These are phyloP conservation scores for Paraconiothyrium brasiliense DNA, from an alignment of 2,329 filamentous ascomycete genomes.

Conservation along the genomic window DNA sequence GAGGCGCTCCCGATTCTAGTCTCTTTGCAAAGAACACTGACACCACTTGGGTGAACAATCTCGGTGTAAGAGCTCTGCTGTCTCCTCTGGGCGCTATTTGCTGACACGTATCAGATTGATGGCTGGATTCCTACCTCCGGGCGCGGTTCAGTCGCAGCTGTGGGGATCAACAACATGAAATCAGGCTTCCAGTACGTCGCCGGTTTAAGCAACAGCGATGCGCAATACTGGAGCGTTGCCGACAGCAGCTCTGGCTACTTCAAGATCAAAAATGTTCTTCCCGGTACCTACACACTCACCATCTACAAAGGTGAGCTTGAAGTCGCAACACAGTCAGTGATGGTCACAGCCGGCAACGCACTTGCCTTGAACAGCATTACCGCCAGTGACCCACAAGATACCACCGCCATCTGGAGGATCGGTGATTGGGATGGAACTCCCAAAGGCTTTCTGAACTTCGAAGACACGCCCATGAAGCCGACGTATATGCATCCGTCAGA, in stretches of 20 bases:
- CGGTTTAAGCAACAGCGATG: constrained; percentile 45
- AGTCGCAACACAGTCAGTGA: constrained; percentile 44
- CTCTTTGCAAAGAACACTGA: constrained; percentile 35
- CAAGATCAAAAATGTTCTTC: constrained; percentile 69
- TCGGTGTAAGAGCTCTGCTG: constrained; percentile 14
- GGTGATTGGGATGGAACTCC: constrained; percentile 69
- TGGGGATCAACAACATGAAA: constrained; percentile 51
- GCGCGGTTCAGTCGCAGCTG: constrained; percentile 30
- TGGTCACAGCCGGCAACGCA: constrained; percentile 59
- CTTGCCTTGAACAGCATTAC: constrained; percentile 61
- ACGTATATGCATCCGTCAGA: constrained; percentile 55
- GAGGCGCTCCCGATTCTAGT: constrained; percentile 45
- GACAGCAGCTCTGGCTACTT: constrained; percentile 53
- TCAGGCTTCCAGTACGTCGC: constrained; percentile 51
- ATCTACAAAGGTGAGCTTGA: constrained; percentile 62
- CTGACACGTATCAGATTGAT: constrained; percentile 21
- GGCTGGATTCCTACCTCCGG: constrained; percentile 30
- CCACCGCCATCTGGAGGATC: constrained; percentile 66
- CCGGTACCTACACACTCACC: constrained; percentile 71
- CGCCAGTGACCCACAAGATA: constrained; percentile 57
- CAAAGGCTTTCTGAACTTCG: constrained; percentile 66
- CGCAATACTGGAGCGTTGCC: constrained; percentile 51
- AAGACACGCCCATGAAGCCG: constrained; percentile 51
- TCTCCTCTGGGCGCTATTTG: not conserved
- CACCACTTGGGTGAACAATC: constrained; percentile 33